Evolutionary conservation across 768 basidiomycete species (phyloP).

Genomic region (Rhodocollybia butyracea): DNA sequence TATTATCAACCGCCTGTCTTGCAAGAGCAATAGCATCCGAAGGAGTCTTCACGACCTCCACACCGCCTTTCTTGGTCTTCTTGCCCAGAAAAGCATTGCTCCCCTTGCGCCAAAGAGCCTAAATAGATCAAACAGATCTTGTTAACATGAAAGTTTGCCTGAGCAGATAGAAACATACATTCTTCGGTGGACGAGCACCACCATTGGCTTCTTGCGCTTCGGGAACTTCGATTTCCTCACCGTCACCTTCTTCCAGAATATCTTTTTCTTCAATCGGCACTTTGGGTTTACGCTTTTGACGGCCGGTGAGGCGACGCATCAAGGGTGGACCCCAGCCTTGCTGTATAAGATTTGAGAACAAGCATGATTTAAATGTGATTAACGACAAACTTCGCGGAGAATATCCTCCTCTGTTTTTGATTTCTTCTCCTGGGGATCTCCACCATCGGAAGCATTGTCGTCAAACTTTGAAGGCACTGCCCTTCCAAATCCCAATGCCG

Average conservation of each 20-base stretch:
- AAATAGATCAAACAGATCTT: not conserved
- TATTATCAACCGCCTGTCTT: not conserved
- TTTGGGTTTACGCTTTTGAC: not conserved
- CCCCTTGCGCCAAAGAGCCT: conserved; percentile 6
- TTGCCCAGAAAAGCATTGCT: conserved; percentile 1
- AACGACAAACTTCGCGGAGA: conserved; percentile 2
- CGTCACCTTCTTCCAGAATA: conserved; percentile 5
- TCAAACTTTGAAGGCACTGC: not conserved
- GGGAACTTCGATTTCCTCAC: conserved; percentile 6
- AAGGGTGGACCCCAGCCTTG: conserved; percentile 4
- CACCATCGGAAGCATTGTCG: not conserved
- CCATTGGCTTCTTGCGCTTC: conserved; percentile 9
- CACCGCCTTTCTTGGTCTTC: conserved; percentile 1
- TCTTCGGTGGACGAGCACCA: conserved; percentile 1
- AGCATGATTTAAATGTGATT: not conserved
- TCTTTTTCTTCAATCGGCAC: conserved; percentile 2
- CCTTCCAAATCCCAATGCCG: conserved; percentile 3
- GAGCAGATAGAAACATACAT: not conserved
- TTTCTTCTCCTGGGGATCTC: not conserved
- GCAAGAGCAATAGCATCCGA: not conserved
- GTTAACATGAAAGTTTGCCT: not conserved
- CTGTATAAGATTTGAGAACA: not conserved
- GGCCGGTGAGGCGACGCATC: conserved; percentile 4
- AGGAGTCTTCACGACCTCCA: conserved; percentile 6
- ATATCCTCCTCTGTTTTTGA: conserved; percentile 5